These are phyloP conservation scores for Tetrahymena elliotti DNA, from an alignment of 73 alveolate genomes.

Conservation along the genomic window DNA sequence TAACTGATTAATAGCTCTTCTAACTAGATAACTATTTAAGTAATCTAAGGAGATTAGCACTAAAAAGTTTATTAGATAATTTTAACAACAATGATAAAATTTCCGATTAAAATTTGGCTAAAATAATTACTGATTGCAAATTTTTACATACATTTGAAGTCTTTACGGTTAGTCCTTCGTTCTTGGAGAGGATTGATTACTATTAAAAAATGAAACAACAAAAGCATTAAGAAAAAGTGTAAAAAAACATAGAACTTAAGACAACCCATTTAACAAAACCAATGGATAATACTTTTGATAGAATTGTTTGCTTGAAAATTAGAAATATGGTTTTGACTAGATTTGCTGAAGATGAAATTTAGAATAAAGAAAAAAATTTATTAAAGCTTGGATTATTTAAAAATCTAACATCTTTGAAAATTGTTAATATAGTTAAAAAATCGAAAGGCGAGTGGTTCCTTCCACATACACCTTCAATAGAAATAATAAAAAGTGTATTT, in stretches of 20 bases:
- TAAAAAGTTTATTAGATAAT: background rate
- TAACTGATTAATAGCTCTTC: background rate
- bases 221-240: background rate
- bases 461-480: background rate
- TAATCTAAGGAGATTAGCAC: background rate
- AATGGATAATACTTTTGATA: background rate
- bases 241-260: background rate
- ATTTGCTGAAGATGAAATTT: background rate
- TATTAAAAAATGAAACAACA: background rate
- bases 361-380: background rate
- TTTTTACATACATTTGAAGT: background rate
- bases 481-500: background rate
- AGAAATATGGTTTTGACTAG: background rate
- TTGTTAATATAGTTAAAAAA: background rate
- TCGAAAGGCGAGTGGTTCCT: background rate
- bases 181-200: background rate
- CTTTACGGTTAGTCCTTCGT: background rate
- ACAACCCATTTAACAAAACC: background rate
- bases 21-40: background rate
- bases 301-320: background rate
- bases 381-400: background rate
- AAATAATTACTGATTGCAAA: background rate
- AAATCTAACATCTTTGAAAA: background rate
- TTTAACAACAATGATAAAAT: background rate
- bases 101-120: background rate